Percentiles rank a stretch among this genome's conserved stretches.
phyloP scores from a whole-genome alignment of 306 rosid genomes.

The Cyclanthera cordifolia region DNA sequence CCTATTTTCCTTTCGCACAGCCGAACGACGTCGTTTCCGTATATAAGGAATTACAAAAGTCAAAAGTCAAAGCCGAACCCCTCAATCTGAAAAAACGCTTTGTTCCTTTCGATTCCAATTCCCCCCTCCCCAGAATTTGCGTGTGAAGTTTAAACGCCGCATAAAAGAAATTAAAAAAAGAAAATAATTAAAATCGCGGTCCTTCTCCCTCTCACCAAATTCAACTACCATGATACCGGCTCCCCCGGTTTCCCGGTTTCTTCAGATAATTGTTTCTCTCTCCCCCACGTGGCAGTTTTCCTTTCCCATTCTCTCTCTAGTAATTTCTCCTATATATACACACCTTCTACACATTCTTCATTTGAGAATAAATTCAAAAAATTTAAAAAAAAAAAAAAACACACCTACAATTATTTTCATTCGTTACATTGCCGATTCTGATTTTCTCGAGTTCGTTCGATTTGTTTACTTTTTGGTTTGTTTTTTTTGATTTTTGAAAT shows the following conservation, averaged over 20 bases:
- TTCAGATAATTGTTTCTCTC: background rate
- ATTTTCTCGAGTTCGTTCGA: background rate
- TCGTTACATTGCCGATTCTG: background rate
- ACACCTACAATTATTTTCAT: background rate
- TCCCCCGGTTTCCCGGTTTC: constrained; percentile 22
- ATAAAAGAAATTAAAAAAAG: background rate
- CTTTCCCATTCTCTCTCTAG: background rate
- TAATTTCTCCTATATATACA: constrained; percentile 6
- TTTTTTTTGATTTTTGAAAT: background rate
- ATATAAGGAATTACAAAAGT: background rate
- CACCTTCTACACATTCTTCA: background rate
- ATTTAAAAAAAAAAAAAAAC: background rate
- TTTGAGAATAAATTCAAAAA: constrained; percentile 2
- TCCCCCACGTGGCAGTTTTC: constrained; percentile 31
- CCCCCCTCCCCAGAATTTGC: background rate
- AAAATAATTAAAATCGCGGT: background rate
- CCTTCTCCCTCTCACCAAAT: constrained; percentile 6
- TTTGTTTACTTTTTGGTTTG: background rate
- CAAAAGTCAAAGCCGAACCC: constrained; percentile 20
- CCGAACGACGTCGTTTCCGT: background rate
- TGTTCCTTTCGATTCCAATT: too few species aligned
- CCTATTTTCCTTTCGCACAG: background rate
- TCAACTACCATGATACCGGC: constrained; percentile 28
- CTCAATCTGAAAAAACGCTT: background rate
- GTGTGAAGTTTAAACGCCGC: constrained; percentile 22